phyloP scores from a whole-genome alignment of 495 filamentous ascomycete genomes.

The Talaromyces stipitatus region DNA sequence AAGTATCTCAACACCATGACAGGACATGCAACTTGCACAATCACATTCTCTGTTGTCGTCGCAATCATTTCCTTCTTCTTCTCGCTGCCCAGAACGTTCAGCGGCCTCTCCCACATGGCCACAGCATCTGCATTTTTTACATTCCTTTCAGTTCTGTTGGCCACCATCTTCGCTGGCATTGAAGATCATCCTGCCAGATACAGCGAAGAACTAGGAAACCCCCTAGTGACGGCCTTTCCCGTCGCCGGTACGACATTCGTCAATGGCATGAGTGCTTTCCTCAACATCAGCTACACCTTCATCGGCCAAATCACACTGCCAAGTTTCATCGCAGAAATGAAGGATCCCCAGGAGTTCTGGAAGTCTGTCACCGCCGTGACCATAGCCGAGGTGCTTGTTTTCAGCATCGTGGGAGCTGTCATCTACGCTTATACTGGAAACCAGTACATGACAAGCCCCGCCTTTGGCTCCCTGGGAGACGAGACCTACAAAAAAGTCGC shows the following conservation, averaged over 20 bases:
- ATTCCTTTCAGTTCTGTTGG: conserved; percentile 75
- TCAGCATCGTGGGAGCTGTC: conserved; percentile 65
- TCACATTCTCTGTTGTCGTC: conserved; percentile 63
- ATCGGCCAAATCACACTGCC: conserved; percentile 89
- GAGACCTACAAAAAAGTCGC: conserved; percentile 70
- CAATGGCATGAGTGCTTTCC: conserved; percentile 68
- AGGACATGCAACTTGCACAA: conserved; percentile 55
- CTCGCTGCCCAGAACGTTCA: conserved; percentile 78
- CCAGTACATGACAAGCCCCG: conserved; percentile 73
- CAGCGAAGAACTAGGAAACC: conserved; percentile 42
- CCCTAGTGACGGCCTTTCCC: conserved; percentile 57
- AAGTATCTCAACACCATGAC: conserved; percentile 84
- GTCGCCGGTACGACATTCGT: conserved; percentile 70
- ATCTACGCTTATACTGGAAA: conserved; percentile 78
- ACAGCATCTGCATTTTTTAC: conserved; percentile 74
- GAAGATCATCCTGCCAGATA: conserved; percentile 61
- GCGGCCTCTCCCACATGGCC: conserved; percentile 64
- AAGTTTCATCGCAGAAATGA: conserved; percentile 90
- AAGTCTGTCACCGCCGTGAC: conserved; percentile 85
- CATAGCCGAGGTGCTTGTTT: conserved; percentile 75
- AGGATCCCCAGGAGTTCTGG: conserved; percentile 76
- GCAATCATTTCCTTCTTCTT: conserved; percentile 63
- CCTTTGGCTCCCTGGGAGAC: conserved; percentile 71
- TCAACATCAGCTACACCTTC: conserved; percentile 89
- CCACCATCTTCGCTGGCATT: conserved; percentile 68